Evolutionary conservation across 805 yeast genomes (phyloP), one percentile per base, ranked within the genome.

Genomic region (Ogataea naganishii): DNA sequence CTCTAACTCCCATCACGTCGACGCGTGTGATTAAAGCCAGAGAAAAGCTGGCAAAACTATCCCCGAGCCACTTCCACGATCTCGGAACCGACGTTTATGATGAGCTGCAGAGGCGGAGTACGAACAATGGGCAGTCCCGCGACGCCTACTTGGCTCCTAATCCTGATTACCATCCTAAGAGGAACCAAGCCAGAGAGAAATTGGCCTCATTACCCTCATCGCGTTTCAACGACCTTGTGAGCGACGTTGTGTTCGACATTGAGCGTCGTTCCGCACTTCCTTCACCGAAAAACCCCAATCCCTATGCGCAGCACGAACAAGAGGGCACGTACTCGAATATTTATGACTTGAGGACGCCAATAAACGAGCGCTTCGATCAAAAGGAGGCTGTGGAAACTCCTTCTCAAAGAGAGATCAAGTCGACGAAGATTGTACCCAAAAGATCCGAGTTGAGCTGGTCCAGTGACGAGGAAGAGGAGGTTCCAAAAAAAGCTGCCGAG

Each of bases 181-280:
- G 99, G 48, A 94, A 92, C 50, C 94, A 86, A 54, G 97, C 98
- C 2, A 70, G 99, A 44, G 83, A 83, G 53, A 89, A 88, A 57
- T 67, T 92, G 42, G 80, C 96, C 5, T 75, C 82, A 28, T 69
- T 92, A 35, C 92, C 95, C 2, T 75, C 77, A 29, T 53, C 77
- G 3, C 60, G 97, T 37, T 92, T 92, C 59, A 78, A 79, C 43
- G 98, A 89, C 51, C 70, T 92, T 51, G 94, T 85, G 13, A 77
- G 81, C 34, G 99, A 92, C 51, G 86, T 92, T 24, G 63, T 81
- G 24, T 83, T 62, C 51, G 98, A 92, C 54, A 82, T 86, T 29
- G 85, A 80, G 46, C 71, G 95, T 24, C 44, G 53, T 27, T 46
- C 43, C 19, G 36, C 46, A 5, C 37, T 35, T 9, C 34, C 12